Evolutionary conservation across 768 basidiomycete species (phyloP).

Genomic region (Lactifluus hygrophoroides): DNA sequence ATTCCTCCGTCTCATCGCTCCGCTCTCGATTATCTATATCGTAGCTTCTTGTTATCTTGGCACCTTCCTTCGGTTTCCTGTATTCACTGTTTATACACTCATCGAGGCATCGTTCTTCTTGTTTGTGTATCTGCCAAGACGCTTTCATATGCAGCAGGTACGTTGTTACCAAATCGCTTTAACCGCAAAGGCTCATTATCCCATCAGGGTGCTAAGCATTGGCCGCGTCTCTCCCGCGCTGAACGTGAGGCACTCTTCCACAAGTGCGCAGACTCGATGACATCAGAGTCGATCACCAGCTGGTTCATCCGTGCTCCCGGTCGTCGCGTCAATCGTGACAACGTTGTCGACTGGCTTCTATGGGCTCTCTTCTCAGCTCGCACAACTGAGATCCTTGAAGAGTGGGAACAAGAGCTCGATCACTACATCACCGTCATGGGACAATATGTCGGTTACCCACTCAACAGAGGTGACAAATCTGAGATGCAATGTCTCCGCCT

Average conservation of each 20-base stretch:
- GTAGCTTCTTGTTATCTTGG: conserved; percentile 24
- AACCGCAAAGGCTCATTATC: neutral
- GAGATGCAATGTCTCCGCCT: conserved; percentile 39
- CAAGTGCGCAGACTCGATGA: conserved; percentile 31
- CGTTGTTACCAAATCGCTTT: conserved; percentile 7
- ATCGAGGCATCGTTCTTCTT: conserved; percentile 43
- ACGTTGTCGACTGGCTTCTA: conserved; percentile 52
- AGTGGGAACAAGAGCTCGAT: conserved; percentile 45
- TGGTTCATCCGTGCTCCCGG: conserved; percentile 42
- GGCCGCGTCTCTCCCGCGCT: conserved; percentile 32
- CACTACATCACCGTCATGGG: conserved; percentile 39
- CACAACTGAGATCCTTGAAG: conserved; percentile 25
- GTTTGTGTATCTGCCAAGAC: conserved; percentile 41
- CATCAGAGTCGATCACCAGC: conserved; percentile 31
- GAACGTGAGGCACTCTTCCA: conserved; percentile 41
- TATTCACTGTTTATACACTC: conserved; percentile 30
- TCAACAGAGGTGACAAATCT: conserved; percentile 35
- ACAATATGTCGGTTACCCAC: conserved; percentile 30
- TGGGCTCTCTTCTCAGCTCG: conserved; percentile 52
- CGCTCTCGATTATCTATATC: conserved; percentile 36
- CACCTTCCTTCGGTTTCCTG: conserved; percentile 25
- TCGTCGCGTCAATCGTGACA: conserved; percentile 33
- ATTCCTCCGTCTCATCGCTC: conserved; percentile 40
- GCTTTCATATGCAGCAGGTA: conserved; percentile 41
- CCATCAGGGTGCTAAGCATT: conserved; percentile 26